These are phyloP conservation scores for Fusarium denticulatum DNA, from an alignment of 2,329 filamentous ascomycete genomes.

Conservation along the genomic window DNA sequence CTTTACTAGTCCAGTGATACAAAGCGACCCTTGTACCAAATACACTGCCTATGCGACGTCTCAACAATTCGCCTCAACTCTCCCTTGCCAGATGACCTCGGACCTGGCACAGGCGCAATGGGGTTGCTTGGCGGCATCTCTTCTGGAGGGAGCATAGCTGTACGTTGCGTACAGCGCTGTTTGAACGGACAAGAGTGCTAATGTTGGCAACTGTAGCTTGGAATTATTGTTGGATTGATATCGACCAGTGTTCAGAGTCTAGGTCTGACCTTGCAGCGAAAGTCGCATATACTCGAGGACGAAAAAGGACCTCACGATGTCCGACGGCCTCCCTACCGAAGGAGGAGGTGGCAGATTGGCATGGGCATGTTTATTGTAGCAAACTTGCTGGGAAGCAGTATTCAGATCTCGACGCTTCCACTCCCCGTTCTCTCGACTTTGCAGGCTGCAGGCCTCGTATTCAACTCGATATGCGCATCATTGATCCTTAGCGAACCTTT, in stretches of 20 bases:
- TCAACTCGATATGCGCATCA: slow-evolving; percentile 98
- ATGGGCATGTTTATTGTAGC: slow-evolving; percentile 98
- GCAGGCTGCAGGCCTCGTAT: slow-evolving; percentile 94
- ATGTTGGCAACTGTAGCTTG: slow-evolving; percentile 67
- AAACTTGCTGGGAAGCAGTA: slow-evolving; percentile 93
- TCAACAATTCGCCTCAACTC: slow-evolving; percentile 27
- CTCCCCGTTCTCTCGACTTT: slow-evolving; percentile 93
- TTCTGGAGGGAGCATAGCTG: slow-evolving; percentile 80
- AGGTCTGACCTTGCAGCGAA: slow-evolving; percentile 94
- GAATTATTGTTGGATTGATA: slow-evolving; percentile 90
- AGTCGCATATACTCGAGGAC: slow-evolving; percentile 97
- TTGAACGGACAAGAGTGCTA: slow-evolving; percentile 20
- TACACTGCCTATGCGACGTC: slow-evolving; percentile 41
- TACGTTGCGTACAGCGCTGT: slow-evolving; percentile 54
- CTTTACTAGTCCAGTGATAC: slow-evolving; percentile 2
- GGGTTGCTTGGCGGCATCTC: slow-evolving; percentile 79
- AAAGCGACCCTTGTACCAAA: slow-evolving; percentile 1
- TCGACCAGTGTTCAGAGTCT: slow-evolving; percentile 96
- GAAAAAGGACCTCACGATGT: slow-evolving; percentile 84
- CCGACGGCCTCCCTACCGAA: slow-evolving; percentile 85
- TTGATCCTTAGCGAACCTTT: slow-evolving; percentile 93
- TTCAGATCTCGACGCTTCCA: slow-evolving; percentile 96
- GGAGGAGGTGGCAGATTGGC: slow-evolving; percentile 93
- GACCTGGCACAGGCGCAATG: slow-evolving; percentile 64
- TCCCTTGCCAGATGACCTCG: slow-evolving; percentile 59